Conservation (phyloP, 208 protist species). For the Acanthamoeba lenticulata region DNA sequence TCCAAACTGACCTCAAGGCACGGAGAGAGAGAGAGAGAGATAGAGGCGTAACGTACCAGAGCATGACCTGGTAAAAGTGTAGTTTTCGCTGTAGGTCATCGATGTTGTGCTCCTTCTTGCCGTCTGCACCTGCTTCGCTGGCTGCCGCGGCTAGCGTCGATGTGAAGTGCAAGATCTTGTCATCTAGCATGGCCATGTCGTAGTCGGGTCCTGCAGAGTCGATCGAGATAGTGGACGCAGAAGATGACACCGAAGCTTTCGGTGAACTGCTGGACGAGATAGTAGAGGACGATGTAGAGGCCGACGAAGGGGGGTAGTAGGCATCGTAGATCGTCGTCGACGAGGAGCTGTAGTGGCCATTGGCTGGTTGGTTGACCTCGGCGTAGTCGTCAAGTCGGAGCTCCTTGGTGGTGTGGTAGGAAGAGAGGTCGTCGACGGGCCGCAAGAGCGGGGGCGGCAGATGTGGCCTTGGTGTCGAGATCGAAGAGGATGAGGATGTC, state of each 20-base stretch:
- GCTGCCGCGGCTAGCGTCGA: neutral
- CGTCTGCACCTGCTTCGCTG: neutral
- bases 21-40: too few species aligned
- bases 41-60: neutral
- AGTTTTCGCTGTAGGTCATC: neutral
- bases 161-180: neutral
- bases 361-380: too few species aligned
- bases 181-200: neutral
- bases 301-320: too few species aligned
- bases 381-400: neutral
- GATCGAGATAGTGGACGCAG: too few species aligned
- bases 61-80: constrained; percentile 19
- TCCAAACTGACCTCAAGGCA: too few species aligned
- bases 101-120: constrained; percentile 3
- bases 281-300: too few species aligned
- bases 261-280: too few species aligned
- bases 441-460: neutral
- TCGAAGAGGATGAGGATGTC: neutral
- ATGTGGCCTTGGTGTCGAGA: neutral
- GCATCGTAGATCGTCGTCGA: too few species aligned
- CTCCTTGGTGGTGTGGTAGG: neutral
- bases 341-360: too few species aligned
- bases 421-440: neutral
- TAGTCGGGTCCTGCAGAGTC: too few species aligned
- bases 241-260: too few species aligned